A percentile compares a stretch with the other conserved stretches of the same genome.
These are phyloP conservation scores for Echium plantagineum DNA, from an alignment of 257 asterid genomes.

Conservation along the genomic window DNA sequence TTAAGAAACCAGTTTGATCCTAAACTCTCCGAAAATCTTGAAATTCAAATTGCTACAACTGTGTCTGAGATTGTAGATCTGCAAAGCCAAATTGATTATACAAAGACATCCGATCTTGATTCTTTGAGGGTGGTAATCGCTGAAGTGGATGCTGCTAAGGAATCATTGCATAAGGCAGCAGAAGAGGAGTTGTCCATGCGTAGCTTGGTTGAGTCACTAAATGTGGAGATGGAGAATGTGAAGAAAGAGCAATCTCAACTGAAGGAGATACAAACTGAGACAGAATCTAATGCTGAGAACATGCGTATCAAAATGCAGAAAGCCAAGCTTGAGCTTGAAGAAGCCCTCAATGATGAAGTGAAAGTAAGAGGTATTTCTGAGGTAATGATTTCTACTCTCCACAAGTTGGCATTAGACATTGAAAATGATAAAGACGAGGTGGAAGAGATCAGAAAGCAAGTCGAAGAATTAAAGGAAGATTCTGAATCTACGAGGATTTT, in stretches of 20 bases:
- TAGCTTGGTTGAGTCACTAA: constrained; percentile 49
- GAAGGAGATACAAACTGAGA: constrained; percentile 63
- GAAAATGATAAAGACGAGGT: constrained; percentile 45
- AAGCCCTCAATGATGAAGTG: constrained; percentile 63
- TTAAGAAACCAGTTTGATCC: constrained; percentile 48
- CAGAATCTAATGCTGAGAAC: constrained; percentile 57
- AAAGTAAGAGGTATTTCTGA: constrained; percentile 52
- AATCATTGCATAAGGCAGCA: constrained; percentile 49
- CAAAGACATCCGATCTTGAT: constrained; percentile 48
- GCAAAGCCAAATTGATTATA: constrained; percentile 29
- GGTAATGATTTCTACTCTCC: constrained; percentile 53
- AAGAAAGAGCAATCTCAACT: constrained; percentile 50
- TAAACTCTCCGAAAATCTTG: constrained; percentile 36
- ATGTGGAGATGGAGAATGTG: constrained; percentile 45
- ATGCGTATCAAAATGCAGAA: constrained; percentile 64
- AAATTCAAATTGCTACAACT: constrained; percentile 42
- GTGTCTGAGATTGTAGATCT: constrained; percentile 40
- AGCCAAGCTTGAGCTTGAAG: constrained; percentile 72
- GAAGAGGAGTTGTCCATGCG: constrained; percentile 56
- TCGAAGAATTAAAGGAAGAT: constrained; percentile 47
- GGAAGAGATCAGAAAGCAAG: constrained; percentile 52
- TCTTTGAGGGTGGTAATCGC: constrained; percentile 46
- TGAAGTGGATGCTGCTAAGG: constrained; percentile 77
- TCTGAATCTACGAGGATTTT: constrained; percentile 37
- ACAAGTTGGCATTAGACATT: constrained; percentile 42